phyloP scores from a whole-genome alignment of 306 rosid genomes.

The Astragalus glycyphyllos region DNA sequence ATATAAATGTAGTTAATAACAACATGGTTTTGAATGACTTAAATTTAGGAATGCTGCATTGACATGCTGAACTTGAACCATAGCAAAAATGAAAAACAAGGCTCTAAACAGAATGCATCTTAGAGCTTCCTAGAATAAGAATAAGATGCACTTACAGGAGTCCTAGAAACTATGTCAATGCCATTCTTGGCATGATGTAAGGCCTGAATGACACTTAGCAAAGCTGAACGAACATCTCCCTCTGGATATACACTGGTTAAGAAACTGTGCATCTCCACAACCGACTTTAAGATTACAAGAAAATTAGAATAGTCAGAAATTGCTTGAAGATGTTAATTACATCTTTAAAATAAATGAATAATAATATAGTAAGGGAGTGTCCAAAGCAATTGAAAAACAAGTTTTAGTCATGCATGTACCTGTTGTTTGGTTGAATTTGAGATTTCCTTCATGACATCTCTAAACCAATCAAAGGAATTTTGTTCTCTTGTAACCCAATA shows the following conservation, averaged over 20 bases:
- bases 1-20: too few species aligned
- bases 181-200: constrained; percentile 74
- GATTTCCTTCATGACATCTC: constrained; percentile 75
- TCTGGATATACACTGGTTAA: constrained; percentile 75
- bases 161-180: constrained; percentile 68
- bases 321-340: constrained; percentile 29
- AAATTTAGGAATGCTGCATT: background rate
- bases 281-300: constrained; percentile 50
- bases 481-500: constrained; percentile 93
- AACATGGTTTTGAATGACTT: constrained; percentile 5
- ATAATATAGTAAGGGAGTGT: background rate
- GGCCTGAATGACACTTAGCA: constrained; percentile 72
- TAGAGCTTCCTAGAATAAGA: too few species aligned
- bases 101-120: too few species aligned
- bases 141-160: constrained; percentile 62
- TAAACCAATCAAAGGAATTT: constrained; percentile 91
- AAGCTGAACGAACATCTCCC: constrained; percentile 75
- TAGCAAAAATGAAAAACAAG: too few species aligned
- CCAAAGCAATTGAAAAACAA: too few species aligned
- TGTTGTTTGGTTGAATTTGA: constrained; percentile 59
- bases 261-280: constrained; percentile 83
- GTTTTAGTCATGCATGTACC: constrained; percentile 47
- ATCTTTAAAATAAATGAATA: background rate
- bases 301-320: constrained; percentile 43
- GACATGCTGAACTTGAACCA: too few species aligned